Evolutionary conservation across 2,329 filamentous ascomycete genomes (phyloP), one percentile per base, ranked within the genome.

Genomic region (Colletotrichum sp.): DNA sequence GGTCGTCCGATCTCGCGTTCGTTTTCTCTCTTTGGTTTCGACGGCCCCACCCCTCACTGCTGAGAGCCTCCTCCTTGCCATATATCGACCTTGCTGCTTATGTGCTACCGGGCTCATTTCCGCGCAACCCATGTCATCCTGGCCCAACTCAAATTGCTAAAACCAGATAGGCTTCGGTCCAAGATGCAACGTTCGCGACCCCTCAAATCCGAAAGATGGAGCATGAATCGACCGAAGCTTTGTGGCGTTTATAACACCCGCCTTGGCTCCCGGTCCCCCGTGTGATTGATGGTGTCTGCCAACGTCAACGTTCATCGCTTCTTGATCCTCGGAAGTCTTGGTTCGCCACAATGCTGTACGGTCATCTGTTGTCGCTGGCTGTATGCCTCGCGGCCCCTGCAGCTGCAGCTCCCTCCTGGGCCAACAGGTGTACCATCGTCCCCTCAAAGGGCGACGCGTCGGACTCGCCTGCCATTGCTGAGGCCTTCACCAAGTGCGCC

Each of bases 391-490:
- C 64, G 9, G 44, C 18, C 28, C 65, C 59, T 4, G 73, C 16
- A 59, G 39, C 49, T 15, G 69, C 70, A 3, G 57, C 49, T 15
- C 26, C 49, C 16, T 57, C 70, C 7, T 57, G 44, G 39, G 57
- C 55, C 18, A 52, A 57, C 8, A 67, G 67, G n/a, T 79, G 78
- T 34, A 67, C 79, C 1, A 69, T 79, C 18, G 52, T 72, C 8
- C 81, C 83, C 24, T 85, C 85, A 13, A 82, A 85, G 66, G 83
- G 85, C 18, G 82, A 81, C 13, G 78, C 80, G 4, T 85, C 87
- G 68, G 86, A 88, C 78, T 84, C 86, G 3, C 81, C 83, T 10
- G 85, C 85, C 2, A 83, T 87, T 7, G 75, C 80, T 7, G 75
- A 80, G 13, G 84, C 83, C 3, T 85, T 88, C 52, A 80, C 81